Evolutionary conservation across 441 rosid species (phyloP), one percentile per base, ranked within the genome.

Genomic region (Kokia cookei): DNA sequence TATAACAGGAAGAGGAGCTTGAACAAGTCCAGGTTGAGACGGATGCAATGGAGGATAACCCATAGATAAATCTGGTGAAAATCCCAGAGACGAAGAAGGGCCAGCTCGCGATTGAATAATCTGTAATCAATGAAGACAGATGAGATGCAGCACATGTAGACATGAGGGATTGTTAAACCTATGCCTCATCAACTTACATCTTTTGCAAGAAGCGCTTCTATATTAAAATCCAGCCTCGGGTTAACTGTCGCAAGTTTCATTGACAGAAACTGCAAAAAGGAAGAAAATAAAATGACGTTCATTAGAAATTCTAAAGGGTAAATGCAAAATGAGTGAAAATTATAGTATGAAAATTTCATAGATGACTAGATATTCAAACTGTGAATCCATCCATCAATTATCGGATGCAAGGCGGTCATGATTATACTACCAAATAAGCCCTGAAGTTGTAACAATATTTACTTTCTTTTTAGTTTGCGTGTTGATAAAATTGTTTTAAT

Each of bases 201-300:
- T 82, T 90, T 90, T 22, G 89, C 83, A 3, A 90, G 88, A 71
- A 90, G 83, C 76, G 88, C 86, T 81, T 89, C 91, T 48, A 87
- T 77, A 82, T 81, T 86, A 59, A 85, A 83, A 83, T 90, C 91
- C 80, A 89, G 80, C 73, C 88, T 86, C 45, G 96, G 90, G 74
- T 90, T 87, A 75, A 90, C 96, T 2, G 90, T 89, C 1, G 93
- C 90, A 5, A 90, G 93, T 87, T 89, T 90, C 94, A 90, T 90
- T 32, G 87, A 87, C 48, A 85, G 76, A 50, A 89, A 83, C 89
- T 89, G 84, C 64, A 73, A 59, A 64, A 69, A 47, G 67, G 45
- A 47, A 53, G 47, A 58, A 60, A 50, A 24, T 45, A 5, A 53
- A 15, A 51, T 57, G 27, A 80, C 75, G 73, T 10, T 15, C n/a